These are phyloP conservation scores for Eimeria praecox DNA, from an alignment of 169 alveolate genomes.

Conservation along the genomic window DNA sequence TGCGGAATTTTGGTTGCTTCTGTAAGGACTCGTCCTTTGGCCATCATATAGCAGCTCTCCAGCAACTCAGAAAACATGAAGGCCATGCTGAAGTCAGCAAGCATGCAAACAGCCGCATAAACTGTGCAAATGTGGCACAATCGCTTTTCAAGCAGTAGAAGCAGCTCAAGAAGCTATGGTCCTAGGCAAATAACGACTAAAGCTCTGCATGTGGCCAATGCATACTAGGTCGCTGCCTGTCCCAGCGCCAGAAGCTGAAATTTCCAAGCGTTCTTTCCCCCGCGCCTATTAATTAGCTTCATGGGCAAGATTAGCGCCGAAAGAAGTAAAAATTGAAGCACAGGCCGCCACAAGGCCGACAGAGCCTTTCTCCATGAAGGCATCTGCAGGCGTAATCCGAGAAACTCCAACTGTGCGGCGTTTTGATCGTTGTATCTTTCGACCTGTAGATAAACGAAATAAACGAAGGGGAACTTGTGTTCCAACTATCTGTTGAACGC, in stretches of 20 bases:
- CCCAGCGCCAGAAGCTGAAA: constrained; percentile 56
- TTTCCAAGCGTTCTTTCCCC: constrained; percentile 57
- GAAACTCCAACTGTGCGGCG: constrained; percentile 11
- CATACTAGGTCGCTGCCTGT: constrained; percentile 65
- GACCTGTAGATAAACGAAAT: neutral
- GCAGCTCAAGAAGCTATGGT: neutral
- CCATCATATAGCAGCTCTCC: constrained; percentile 5
- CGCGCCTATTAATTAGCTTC: constrained; percentile 49
- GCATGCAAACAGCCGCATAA: neutral
- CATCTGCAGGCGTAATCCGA: constrained; percentile 12
- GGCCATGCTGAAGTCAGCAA: neutral
- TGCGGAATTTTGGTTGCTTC: constrained; percentile 37
- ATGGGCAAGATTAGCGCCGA: constrained; percentile 51
- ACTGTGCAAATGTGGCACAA: no score
- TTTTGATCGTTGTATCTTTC: neutral
- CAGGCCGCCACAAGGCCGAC: constrained; percentile 13
- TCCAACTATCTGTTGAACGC: no score
- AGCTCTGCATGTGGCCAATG: neutral
- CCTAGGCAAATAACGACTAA: neutral
- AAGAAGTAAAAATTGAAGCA: constrained; percentile 29
- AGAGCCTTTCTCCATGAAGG: neutral
- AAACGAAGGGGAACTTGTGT: neutral
- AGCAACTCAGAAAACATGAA: constrained; percentile 43
- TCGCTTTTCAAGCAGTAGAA: neutral
- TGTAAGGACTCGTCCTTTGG: neutral